phyloP scores from a whole-genome alignment of 768 basidiomycete species.

The Crucibulum laeve region DNA sequence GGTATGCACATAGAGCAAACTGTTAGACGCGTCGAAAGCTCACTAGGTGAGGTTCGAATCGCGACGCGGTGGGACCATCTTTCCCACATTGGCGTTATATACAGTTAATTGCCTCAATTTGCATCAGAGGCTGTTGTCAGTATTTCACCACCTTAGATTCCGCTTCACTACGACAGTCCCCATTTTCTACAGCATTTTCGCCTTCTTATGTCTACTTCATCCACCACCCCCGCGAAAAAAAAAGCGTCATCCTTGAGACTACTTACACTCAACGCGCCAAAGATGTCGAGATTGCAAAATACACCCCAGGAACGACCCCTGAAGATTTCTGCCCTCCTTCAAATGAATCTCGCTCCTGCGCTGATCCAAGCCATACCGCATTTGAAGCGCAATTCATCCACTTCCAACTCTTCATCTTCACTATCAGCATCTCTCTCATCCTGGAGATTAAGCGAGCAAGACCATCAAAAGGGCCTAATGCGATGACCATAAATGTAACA shows the following conservation, averaged over 20 bases:
- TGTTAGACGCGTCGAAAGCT: too few species aligned
- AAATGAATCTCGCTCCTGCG: slow-evolving; percentile 65
- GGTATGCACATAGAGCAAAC: too few species aligned
- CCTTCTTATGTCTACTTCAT: too few species aligned
- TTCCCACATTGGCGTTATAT: too few species aligned
- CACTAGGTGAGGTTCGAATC: too few species aligned
- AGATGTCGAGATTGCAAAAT: slow-evolving; percentile 62
- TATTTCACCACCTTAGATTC: too few species aligned
- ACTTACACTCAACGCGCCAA: slow-evolving; percentile 71
- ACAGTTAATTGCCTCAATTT: too few species aligned
- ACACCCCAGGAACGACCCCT: slow-evolving; percentile 58
- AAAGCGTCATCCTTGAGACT: slow-evolving; percentile 65
- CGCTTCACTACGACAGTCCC: too few species aligned
- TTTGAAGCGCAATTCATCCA: slow-evolving; percentile 34
- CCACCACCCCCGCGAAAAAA: too few species aligned
- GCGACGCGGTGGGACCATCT: too few species aligned
- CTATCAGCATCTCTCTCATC: slow-evolving; percentile 71
- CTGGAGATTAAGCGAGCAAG: slow-evolving; percentile 88
- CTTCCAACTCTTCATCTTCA: slow-evolving; percentile 19
- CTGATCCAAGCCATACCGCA: slow-evolving; percentile 59
- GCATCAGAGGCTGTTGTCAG: too few species aligned
- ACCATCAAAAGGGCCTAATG: slow-evolving; percentile 83
- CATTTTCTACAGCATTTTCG: too few species aligned
- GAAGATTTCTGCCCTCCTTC: slow-evolving; percentile 59
- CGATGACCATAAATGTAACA: slow-evolving; percentile 62